Base-by-base conservation (phyloP, 148 eudicot genomes). In the Fallopia convolvulus region DNA sequence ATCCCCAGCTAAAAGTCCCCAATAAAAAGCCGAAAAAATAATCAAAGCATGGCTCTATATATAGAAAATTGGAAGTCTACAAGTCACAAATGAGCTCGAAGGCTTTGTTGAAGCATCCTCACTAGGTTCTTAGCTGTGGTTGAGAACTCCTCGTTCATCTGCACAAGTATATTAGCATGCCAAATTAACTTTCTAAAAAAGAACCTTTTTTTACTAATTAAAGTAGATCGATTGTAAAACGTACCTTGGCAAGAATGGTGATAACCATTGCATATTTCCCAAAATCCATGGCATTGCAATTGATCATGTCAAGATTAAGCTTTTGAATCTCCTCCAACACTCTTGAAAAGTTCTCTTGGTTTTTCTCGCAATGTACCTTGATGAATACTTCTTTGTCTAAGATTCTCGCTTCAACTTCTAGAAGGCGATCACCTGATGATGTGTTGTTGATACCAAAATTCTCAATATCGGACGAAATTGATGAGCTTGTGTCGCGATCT, bases 181-280 rank as follows among this genome's bases (percentile, higher is more conserved):
- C 9, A 44, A 44, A 9, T 10, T 44, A 7, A 6, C 10, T 44
- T n/a, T n/a, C n/a, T n/a, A n/a, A 44, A 9, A 44, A 44, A 44
- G 52, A 15, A 47, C 11, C 12, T 50, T 4, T 50, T 4, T 50
- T 50, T 50, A 17, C 18, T 50, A n/a, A n/a, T n/a, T n/a, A 50
- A 32, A 11, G 8, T 26, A 13, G 33, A 32, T 68, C 4, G 72
- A 15, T 26, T 26, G 30, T 26, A 26, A 8, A 39, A 70, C n/a
- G 4, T 83, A 86, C 89, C 87, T 82, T 84, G 77, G 87, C 85
- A 44, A 84, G 70, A 50, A 85, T 63, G 52, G 83, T 86, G 56
- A 89, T 79, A 39, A 72, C 77, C 10, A 82, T 61, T 15, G 71
- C 72, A 61, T 75, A 36, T 50, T 77, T 50, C 40, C 88, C 89